These are phyloP conservation scores for Punica granatum DNA, from an alignment of 345 rosid species.

Conservation along the genomic window DNA sequence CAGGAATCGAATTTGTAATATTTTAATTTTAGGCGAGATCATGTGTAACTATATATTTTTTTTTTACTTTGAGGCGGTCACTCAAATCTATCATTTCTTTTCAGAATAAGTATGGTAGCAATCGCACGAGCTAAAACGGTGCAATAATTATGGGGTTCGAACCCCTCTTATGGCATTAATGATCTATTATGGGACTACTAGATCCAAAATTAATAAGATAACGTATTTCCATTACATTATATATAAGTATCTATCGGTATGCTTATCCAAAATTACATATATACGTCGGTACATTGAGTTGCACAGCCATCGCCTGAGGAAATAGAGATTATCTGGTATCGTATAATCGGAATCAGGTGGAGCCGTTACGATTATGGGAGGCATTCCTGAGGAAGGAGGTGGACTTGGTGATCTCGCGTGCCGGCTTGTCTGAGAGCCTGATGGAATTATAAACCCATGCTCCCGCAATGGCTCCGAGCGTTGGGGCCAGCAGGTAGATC, in stretches of 20 bases:
- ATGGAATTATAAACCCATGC: slow-evolving; percentile 71
- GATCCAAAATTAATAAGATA: background rate
- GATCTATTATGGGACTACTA: background rate
- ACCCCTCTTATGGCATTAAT: background rate
- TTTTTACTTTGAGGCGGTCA: background rate
- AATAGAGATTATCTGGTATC: background rate
- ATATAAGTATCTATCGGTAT: background rate
- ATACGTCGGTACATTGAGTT: background rate
- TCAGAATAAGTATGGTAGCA: too few relatives aligned
- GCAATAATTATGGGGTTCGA: too few relatives aligned
- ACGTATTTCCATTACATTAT: background rate
- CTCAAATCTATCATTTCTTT: too few relatives aligned
- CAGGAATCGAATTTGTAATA: too few relatives aligned
- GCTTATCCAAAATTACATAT: too few relatives aligned
- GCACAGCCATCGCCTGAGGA: background rate
- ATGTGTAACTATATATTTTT: too few relatives aligned
- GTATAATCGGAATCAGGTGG: background rate
- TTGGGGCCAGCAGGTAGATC: slow-evolving; percentile 57
- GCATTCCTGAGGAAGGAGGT: slow-evolving; percentile 35
- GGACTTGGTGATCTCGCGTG: slow-evolving; percentile 52
- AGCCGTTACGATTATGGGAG: background rate
- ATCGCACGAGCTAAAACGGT: too few relatives aligned
- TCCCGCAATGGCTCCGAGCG: slow-evolving; percentile 64
- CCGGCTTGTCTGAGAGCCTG: slow-evolving; percentile 72
- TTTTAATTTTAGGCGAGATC: too few relatives aligned